These are phyloP conservation scores for Anisodus acutangulus DNA, from an alignment of 257 asterid species.

Conservation along the genomic window DNA sequence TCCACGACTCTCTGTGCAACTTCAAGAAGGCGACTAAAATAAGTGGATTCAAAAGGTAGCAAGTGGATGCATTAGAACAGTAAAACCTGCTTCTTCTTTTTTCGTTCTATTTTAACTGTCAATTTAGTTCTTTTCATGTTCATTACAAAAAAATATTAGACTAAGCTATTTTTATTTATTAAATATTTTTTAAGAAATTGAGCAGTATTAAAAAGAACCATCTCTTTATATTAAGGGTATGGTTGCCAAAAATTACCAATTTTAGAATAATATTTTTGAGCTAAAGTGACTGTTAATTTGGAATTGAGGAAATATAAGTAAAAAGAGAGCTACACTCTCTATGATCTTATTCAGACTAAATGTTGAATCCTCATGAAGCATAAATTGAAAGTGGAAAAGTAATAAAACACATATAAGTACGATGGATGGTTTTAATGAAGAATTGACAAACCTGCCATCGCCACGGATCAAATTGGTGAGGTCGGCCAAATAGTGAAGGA, in stretches of 20 bases:
- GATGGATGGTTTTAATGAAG: slow-evolving; percentile 34
- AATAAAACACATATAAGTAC: background rate
- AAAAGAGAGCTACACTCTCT: background rate
- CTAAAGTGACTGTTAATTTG: background rate
- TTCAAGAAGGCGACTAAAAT: background rate
- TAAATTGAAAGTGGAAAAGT: slow-evolving; percentile 21
- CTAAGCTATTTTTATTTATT: background rate
- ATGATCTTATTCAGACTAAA: background rate
- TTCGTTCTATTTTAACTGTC: background rate
- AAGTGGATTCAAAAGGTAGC: background rate
- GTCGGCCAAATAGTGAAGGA: slow-evolving; percentile 82
- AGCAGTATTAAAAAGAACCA: too few species aligned
- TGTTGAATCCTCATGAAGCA: background rate
- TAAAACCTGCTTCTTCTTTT: background rate
- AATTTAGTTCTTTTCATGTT: background rate
- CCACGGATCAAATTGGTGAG: slow-evolving; percentile 96
- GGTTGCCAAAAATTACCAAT: too few species aligned
- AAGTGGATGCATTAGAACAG: background rate
- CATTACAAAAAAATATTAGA: background rate
- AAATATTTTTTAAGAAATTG: too few species aligned
- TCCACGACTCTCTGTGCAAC: slow-evolving; percentile 16
- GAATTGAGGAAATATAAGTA: background rate
- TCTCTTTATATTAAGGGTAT: too few species aligned
- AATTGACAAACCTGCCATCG: slow-evolving; percentile 74
- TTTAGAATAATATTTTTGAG: too few species aligned